phyloP scores from a whole-genome alignment of 192 early-diverging fungal genomes.

The Coemansia sp. region DNA sequence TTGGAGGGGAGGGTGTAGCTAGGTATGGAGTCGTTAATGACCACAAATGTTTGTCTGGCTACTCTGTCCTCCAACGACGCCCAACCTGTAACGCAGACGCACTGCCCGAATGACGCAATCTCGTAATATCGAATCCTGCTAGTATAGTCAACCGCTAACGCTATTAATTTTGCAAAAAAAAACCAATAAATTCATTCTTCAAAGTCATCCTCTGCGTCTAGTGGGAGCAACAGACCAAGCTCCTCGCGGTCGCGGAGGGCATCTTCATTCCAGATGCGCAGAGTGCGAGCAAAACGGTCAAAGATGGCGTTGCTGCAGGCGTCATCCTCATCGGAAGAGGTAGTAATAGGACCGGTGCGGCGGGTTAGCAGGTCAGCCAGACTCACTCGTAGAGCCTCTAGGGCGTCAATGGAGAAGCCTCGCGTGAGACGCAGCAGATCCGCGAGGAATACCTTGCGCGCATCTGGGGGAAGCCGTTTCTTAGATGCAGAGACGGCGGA shows the following conservation, averaged over 20 bases:
- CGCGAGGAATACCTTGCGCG: neutral
- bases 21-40: no score
- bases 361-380: neutral
- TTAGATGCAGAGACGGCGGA: neutral
- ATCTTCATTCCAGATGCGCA: neutral
- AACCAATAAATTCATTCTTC: neutral
- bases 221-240: neutral
- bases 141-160: no score
- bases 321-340: neutral
- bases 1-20: no score
- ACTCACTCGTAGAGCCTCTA: slow-evolving; percentile 15
- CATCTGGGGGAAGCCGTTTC: neutral
- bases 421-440: slow-evolving; percentile 1
- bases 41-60: no score
- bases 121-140: no score
- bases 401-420: slow-evolving; percentile 10
- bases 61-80: no score
- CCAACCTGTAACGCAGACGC: no score
- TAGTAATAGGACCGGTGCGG: neutral
- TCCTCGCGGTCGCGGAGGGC: neutral
- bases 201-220: neutral
- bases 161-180: neutral
- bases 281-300: neutral
- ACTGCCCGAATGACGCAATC: no score
- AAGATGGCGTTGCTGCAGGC: neutral